These are phyloP conservation scores for Stromatinia cepivora DNA, from an alignment of 2,329 filamentous ascomycete species.

Conservation along the genomic window DNA sequence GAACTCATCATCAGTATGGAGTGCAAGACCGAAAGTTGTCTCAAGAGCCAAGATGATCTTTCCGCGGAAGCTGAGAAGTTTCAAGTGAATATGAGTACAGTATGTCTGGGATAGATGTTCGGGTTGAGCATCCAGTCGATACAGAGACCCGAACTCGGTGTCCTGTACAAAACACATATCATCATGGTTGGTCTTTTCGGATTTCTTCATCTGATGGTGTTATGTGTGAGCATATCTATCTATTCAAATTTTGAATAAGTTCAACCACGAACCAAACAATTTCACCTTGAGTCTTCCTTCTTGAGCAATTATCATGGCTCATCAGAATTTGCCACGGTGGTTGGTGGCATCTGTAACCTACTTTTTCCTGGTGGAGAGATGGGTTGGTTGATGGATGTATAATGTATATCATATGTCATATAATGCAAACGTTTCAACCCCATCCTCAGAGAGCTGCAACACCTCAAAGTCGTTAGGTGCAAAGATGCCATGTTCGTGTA, in stretches of 20 bases:
- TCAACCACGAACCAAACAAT: background rate
- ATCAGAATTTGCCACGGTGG: background rate
- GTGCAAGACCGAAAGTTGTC: background rate
- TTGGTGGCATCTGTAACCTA: background rate
- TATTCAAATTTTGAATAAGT: background rate
- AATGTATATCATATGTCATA: too few species aligned
- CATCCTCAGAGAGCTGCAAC: background rate
- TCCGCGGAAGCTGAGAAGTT: background rate
- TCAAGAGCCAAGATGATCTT: background rate
- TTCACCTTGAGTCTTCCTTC: background rate
- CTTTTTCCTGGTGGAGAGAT: background rate
- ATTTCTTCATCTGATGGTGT: background rate
- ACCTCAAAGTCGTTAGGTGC: background rate
- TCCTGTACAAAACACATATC: too few species aligned
- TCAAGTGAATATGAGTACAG: background rate
- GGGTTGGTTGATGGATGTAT: background rate
- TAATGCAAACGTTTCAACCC: too few species aligned
- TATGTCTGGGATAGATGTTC: too few species aligned
- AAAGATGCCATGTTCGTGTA: too few species aligned
- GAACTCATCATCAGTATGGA: background rate
- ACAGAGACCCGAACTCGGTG: too few species aligned
- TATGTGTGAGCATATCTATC: background rate
- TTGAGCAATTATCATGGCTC: background rate
- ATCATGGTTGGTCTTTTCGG: background rate
- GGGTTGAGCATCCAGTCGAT: too few species aligned